Percentiles rank a stretch among this genome's conserved stretches.
Evolutionary conservation across 306 rosid genomes (phyloP).

Genomic region (Trichosanthes truncata): DNA sequence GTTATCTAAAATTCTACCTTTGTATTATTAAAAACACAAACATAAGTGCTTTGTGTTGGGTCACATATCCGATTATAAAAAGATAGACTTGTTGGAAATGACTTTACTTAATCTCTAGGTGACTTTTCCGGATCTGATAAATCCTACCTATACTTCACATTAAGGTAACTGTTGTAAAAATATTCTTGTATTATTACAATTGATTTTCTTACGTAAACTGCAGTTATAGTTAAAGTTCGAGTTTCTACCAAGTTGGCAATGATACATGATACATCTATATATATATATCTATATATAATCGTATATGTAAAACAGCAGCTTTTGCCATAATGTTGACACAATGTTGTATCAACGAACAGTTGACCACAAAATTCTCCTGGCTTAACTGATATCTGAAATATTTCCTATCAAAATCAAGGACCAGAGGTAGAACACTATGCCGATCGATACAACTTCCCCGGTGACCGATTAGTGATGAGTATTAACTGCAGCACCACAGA

Average conservation of each 20-base stretch:
- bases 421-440: constrained; percentile 22
- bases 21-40: not conserved
- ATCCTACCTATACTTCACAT: not conserved
- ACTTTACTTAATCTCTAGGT: not conserved
- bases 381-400: constrained; percentile 16
- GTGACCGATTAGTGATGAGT: not conserved
- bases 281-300: not conserved
- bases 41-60: not conserved
- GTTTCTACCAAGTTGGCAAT: not conserved
- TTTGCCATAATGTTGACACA: not conserved
- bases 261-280: not conserved
- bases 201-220: not conserved
- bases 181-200: not conserved
- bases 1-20: not conserved
- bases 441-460: not conserved
- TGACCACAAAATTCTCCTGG: not conserved
- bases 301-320: not conserved
- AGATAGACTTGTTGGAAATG: not conserved
- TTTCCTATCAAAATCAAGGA: constrained; percentile 21
- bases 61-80: not conserved
- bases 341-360: not conserved
- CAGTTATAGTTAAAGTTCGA: not conserved
- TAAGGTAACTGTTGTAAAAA: not conserved
- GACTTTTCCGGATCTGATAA: not conserved
- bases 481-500: not conserved